Base-by-base conservation (phyloP, 192 early-diverging fungal genomes). In the Coemansia sp. region DNA sequence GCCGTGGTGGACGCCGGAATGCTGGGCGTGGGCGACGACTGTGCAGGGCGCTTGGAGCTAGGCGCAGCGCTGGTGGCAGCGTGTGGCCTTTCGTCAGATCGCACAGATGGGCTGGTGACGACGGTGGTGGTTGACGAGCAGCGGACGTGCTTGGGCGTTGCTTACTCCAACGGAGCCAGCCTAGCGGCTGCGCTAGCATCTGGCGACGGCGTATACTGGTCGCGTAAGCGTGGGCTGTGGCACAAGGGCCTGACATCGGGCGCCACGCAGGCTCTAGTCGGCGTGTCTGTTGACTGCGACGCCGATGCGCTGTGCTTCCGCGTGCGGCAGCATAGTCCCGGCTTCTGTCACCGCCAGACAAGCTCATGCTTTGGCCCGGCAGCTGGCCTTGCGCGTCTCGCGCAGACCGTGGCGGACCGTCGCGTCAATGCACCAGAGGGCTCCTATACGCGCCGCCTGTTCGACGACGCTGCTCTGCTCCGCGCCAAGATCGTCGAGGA, bases 191-290 rank as follows among this genome's bases (percentile, higher is more conserved):
- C 95, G 0, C 74, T 99, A 52, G 82, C 83, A 27, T 88, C 87
- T 0, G 85, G 88, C 4, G 76, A 87, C 50, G 98, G 98, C n/a
- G 94, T 98, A 11, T 99, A 98, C 84, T 91, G 94, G 76, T 94
- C 92, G 37, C 86, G 98, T 50, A 78, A 68, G 13, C 86, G 94
- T 45, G 95, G 95, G 20, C 84, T 99, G 12, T 99, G 98, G 98
- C 88, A 93, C 76, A 99, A 99, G 80, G 98, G 98, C 10, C 82
- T 88, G 43, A 94, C 98, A 1, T 98, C 96, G 1, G 96, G 95
- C 37, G 91, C 98, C 4, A 93, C 91, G n/a, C 98, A 99, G 77
- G 83, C 85, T 35, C 83, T 99, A 59, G 68, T 91, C 35, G 85
- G 85, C 32, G 81, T 98, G 45, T 70, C 87, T n/a, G 71, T 87